Evolutionary conservation across 2,329 filamentous ascomycete genomes (phyloP).

Genomic region (Aspergillus neotritici): DNA sequence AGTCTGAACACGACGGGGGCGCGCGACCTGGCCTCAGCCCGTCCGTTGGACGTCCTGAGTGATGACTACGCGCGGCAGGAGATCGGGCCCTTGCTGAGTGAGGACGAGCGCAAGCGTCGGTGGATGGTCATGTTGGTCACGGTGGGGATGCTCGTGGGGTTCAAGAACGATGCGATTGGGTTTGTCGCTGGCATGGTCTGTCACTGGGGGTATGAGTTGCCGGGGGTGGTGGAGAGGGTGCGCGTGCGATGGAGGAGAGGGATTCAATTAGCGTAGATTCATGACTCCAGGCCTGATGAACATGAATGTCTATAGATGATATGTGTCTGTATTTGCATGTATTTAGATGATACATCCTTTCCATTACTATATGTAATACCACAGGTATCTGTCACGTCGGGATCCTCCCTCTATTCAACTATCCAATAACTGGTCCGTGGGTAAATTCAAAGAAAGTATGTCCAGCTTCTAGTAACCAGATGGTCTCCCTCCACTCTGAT

Average conservation of each 20-base stretch:
- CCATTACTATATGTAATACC: too few species aligned
- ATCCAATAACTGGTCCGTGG: too few species aligned
- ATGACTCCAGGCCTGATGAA: too few species aligned
- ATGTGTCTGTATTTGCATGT: too few species aligned
- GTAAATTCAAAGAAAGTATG: too few species aligned
- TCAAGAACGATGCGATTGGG: conserved; percentile 83
- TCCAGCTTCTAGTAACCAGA: too few species aligned
- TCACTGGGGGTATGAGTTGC: conserved; percentile 59
- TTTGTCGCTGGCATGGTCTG: conserved; percentile 78
- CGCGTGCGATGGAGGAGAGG: conserved; percentile 16
- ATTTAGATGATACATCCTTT: too few species aligned
- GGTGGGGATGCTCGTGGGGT: conserved; percentile 72
- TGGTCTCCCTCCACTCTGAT: too few species aligned
- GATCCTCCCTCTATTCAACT: too few species aligned
- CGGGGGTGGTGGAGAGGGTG: conserved; percentile 22
- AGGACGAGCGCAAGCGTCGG: conserved; percentile 65
- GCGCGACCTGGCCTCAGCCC: conserved; percentile 47
- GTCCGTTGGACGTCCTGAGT: conserved; percentile 13
- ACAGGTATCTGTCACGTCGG: too few species aligned
- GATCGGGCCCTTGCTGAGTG: conserved; percentile 43
- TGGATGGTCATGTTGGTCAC: conserved; percentile 92
- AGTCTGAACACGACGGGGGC: conserved; percentile 71
- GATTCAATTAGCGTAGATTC: too few species aligned
- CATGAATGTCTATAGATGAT: too few species aligned
- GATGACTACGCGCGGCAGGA: conserved; percentile 33